phyloP scores from a whole-genome alignment of 345 rosid species.

The Lumnitzera racemosa region DNA sequence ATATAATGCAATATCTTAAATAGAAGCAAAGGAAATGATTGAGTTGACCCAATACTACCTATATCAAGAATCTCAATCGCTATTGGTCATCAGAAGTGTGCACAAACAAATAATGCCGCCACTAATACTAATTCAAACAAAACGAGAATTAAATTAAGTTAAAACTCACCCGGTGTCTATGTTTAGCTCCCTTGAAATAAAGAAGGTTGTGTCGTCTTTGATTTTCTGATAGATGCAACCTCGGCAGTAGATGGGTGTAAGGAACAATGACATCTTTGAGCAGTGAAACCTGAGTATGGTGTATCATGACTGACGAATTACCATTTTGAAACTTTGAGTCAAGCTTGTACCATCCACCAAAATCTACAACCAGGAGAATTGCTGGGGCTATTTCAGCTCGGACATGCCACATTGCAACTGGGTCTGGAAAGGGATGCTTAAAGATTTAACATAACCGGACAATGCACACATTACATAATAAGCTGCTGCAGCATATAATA shows the following conservation, averaged over 20 bases:
- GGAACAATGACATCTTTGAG: conserved; percentile 96
- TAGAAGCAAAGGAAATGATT: no score
- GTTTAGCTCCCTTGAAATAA: conserved; percentile 95
- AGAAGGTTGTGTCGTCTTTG: conserved; percentile 65
- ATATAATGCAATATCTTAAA: no score
- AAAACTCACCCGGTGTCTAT: conserved; percentile 66
- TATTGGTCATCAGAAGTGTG: no score
- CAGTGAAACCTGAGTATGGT: conserved; percentile 84
- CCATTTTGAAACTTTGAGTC: conserved; percentile 60
- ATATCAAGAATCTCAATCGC: no score
- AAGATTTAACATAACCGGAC: conserved; percentile 73
- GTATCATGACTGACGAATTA: conserved; percentile 45
- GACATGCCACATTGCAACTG: conserved; percentile 98
- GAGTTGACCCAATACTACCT: no score
- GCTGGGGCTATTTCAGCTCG: conserved; percentile 76
- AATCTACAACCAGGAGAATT: conserved; percentile 86
- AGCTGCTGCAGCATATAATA: conserved; percentile 32
- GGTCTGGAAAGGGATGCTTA: conserved; percentile 98
- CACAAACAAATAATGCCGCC: no score
- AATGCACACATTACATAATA: conserved; percentile 45
- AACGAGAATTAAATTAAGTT: neutral
- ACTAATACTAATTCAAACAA: no score
- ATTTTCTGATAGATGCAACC: conserved; percentile 45
- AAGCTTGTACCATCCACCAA: conserved; percentile 89
- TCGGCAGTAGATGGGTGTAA: conserved; percentile 79